These are phyloP conservation scores for Zygoascus flipseniorum DNA, from an alignment of 805 yeast species.

Conservation along the genomic window DNA sequence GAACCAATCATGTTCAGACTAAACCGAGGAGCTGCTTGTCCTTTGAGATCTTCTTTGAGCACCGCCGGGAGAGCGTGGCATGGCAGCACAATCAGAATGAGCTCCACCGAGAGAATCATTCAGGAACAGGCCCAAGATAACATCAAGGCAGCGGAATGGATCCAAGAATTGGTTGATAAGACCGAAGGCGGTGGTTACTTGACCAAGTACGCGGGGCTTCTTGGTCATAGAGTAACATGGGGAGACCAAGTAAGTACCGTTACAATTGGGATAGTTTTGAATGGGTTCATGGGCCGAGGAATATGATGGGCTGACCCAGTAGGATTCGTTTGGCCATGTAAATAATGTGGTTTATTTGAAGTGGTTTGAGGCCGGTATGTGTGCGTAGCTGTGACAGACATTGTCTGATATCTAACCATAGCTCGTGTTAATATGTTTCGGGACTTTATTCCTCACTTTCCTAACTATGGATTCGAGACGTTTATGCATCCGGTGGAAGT, in stretches of 20 bases:
- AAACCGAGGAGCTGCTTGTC: no score
- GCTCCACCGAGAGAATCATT: neutral
- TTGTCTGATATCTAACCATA: neutral
- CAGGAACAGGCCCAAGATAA: neutral
- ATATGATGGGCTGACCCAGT: conserved; percentile 1
- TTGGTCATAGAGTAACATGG: conserved; percentile 20
- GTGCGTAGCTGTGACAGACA: neutral
- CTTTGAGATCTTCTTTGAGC: no score
- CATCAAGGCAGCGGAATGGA: conserved; percentile 13
- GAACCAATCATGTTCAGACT: no score
- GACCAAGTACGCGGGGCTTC: conserved; percentile 14
- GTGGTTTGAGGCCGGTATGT: conserved; percentile 25
- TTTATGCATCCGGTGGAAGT: conserved; percentile 20
- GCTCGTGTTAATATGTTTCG: conserved; percentile 23
- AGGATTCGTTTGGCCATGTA: conserved; percentile 26
- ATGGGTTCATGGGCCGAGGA: neutral
- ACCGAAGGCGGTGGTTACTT: conserved; percentile 20
- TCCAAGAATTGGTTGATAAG: conserved; percentile 14
- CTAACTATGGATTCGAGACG: conserved; percentile 9
- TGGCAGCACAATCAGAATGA: neutral
- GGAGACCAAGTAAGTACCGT: conserved; percentile 15
- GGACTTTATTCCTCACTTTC: conserved; percentile 7
- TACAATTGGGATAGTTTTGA: neutral
- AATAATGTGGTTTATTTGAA: conserved; percentile 27
- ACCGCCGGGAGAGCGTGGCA: neutral